These are phyloP conservation scores for Tolypocladium capitatum DNA, from an alignment of 2,329 filamentous ascomycete genomes.

Conservation along the genomic window DNA sequence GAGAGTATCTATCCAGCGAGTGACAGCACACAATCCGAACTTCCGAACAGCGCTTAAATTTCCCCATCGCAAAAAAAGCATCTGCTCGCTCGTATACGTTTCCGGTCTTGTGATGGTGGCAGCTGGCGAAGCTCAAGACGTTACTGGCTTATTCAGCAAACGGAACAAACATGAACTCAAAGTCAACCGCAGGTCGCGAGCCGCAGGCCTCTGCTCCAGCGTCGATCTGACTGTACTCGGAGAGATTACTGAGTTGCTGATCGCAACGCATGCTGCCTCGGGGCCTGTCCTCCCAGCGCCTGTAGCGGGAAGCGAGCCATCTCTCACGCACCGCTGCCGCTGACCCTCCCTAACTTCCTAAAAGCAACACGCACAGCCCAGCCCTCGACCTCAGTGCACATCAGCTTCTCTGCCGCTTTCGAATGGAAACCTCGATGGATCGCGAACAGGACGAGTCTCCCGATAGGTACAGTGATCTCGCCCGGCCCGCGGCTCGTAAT, in stretches of 20 bases:
- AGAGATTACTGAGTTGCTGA: not conserved
- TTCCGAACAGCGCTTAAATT: not conserved
- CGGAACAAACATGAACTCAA: not conserved
- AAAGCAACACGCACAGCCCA: not conserved
- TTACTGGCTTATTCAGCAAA: not conserved
- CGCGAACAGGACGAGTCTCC: not conserved
- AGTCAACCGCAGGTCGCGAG: not conserved
- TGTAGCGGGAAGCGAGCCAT: not conserved
- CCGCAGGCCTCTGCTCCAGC: not conserved
- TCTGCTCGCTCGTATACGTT: too few species aligned
- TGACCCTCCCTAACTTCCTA: too few species aligned
- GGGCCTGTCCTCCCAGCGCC: too few species aligned
- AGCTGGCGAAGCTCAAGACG: too few species aligned
- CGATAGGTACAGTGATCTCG: not conserved
- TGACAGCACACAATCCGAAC: not conserved
- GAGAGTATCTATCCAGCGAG: not conserved
- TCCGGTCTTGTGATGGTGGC: too few species aligned
- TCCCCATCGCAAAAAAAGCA: too few species aligned
- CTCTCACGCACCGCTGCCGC: not conserved
- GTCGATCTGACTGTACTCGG: not conserved
- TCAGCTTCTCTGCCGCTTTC: not conserved
- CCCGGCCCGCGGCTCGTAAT: not conserved
- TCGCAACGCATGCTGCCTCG: not conserved
- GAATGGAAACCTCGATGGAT: not conserved
- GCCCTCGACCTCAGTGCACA: not conserved